Evolutionary conservation across 2,329 filamentous ascomycete species (phyloP), one percentile per base, ranked within the genome.

Genomic region (Aspergillus vadensis): DNA sequence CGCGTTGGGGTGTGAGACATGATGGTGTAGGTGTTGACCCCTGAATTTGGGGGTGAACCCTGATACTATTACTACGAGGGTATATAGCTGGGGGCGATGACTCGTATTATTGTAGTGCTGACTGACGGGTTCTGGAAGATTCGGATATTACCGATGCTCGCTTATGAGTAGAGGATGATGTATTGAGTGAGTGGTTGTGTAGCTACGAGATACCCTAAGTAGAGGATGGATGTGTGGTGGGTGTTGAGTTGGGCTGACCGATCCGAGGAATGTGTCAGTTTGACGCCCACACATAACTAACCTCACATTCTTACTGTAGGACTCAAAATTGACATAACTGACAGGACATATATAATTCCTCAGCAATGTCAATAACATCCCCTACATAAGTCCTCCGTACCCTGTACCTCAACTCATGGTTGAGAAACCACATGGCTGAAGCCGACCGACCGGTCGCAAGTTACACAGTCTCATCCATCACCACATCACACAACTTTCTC

Each of bases 61-160:
- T 23, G 47, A 27, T 27, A 3, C 25, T 27, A 27, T 27, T 27
- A 27, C 25, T 8, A 27, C 25, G 25, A 12, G n/a, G 10, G 27
- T 50, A 36, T 36, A 36, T 27, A 27, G 25, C 4, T 43, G n/a
- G 39, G 38, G 39, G 15, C 15, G 39, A 43, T 43, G n/a, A 43
- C 7, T n/a, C 7, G 17, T 43, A 19, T 30, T 30, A 43, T 30
- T 30, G 27, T 30, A 30, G n/a, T 19, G 44, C 44, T 30, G 44
- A 49, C 23, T 30, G 44, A 49, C 44, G 44, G 44, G 15, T 50
- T 50, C 47, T 50, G 47, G 47, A 50, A 50, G 25, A 50, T 17
- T 50, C 47, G 47, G 47, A 50, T 30, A 50, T 30, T 50, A 32
- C 47, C 25, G 47, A 30, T 30, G 47, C 25, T 21, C 41, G n/a